Evolutionary conservation across 2,329 filamentous ascomycete species (phyloP).

Genomic region (Zymoseptoria brevis): DNA sequence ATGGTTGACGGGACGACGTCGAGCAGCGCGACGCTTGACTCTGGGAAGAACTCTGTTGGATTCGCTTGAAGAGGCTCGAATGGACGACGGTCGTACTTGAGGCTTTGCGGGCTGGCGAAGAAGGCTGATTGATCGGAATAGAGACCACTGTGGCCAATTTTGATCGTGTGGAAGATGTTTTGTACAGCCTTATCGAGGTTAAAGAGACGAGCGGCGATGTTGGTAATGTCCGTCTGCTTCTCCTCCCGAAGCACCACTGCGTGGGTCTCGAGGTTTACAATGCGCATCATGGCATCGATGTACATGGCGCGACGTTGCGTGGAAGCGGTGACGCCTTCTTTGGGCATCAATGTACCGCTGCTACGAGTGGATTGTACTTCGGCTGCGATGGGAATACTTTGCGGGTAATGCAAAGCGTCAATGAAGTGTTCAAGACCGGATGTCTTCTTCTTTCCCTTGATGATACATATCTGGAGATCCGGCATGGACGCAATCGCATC

Average conservation of each 20-base stretch:
- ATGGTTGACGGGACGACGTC: constrained; percentile 55
- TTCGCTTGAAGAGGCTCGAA: constrained; percentile 60
- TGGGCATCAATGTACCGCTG: neutral
- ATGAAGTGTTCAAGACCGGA: neutral
- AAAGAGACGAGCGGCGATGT: constrained; percentile 7
- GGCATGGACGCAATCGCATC: neutral
- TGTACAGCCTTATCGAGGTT: constrained; percentile 1
- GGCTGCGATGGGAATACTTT: neutral
- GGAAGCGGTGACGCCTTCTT: neutral
- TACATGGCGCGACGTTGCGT: constrained; percentile 1
- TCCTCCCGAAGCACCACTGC: constrained; percentile 17
- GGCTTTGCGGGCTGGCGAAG: constrained; percentile 15
- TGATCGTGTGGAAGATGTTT: neutral
- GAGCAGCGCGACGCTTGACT: constrained; percentile 48
- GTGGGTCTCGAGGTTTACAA: constrained; percentile 25
- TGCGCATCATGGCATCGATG: constrained; percentile 15
- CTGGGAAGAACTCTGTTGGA: constrained; percentile 59
- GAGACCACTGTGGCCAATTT: neutral
- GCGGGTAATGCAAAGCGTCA: constrained; percentile 2
- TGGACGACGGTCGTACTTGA: constrained; percentile 62
- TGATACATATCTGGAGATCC: neutral
- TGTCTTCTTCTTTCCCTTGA: neutral
- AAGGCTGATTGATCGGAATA: constrained; percentile 20
- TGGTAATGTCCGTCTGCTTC: constrained; percentile 5
- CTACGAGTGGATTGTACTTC: neutral